Evolutionary conservation across 352 stramenopile genomes (phyloP).

Genomic region (Thalassiosira ordinaria): DNA sequence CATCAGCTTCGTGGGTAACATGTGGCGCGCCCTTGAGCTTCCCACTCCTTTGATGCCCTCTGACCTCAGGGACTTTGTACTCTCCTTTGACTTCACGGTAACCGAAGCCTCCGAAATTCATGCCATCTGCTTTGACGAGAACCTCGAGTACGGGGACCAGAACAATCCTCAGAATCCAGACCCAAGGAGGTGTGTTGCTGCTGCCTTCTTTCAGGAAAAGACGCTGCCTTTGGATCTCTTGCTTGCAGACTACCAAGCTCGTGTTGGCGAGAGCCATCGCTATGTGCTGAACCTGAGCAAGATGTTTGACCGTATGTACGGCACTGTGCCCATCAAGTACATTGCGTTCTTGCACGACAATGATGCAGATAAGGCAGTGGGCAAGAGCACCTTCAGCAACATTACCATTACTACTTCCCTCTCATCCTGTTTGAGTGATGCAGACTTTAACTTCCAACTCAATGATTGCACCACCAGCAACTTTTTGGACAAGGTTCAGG

Average conservation of each 20-base stretch:
- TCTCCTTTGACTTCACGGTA: slow-evolving; percentile 31
- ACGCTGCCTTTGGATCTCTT: not conserved
- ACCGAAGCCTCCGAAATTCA: slow-evolving; percentile 18
- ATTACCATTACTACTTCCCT: slow-evolving; percentile 16
- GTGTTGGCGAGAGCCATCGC: not conserved
- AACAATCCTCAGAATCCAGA: not conserved
- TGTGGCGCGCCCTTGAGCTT: slow-evolving; percentile 25
- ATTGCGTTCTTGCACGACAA: slow-evolving; percentile 22
- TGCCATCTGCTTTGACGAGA: slow-evolving; percentile 40
- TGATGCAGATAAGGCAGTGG: slow-evolving; percentile 24
- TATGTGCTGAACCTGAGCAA: slow-evolving; percentile 29
- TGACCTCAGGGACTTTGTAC: slow-evolving; percentile 19
- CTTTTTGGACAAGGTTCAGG: not conserved
- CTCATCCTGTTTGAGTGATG: not conserved
- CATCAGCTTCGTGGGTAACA: slow-evolving; percentile 15
- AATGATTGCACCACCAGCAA: not conserved
- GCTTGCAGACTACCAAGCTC: not conserved
- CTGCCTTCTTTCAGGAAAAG: not conserved
- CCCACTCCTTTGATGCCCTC: slow-evolving; percentile 5
- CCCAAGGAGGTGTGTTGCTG: slow-evolving; percentile 1
- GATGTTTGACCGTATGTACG: slow-evolving; percentile 9
- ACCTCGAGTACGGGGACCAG: not conserved
- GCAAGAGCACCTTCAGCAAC: slow-evolving; percentile 19
- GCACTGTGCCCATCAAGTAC: slow-evolving; percentile 33
- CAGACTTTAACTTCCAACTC: not conserved